Evolutionary conservation across 2,329 filamentous ascomycete species (phyloP), one percentile per base, ranked within the genome.

Genomic region (Xylaria sp.): DNA sequence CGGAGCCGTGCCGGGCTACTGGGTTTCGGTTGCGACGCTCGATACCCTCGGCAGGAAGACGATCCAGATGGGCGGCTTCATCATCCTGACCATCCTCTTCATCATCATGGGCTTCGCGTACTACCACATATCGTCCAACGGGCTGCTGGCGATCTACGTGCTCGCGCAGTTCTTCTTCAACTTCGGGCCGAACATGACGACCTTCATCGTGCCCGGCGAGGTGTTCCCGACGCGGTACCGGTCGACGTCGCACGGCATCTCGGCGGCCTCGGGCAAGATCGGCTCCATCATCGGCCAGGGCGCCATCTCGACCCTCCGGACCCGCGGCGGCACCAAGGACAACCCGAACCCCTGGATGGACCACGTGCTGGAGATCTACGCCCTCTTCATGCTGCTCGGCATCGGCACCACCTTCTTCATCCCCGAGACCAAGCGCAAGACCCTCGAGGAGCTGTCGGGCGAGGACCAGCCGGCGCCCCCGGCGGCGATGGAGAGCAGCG

Each of bases 1-100:
- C 3, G 90, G 89, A 52, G 87, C 90, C 44, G 89, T 92, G 13
- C 90, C 90, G 0, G 90, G 90, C 13, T 92, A 92, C 77, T 92
- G 89, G 89, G 82, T 91, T 16, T 90, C 88, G 0, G 89, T 92
- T 5, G 85, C 85, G 1, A 85, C 83, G 1, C 83, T 91, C 52
- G 89, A 93, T 72, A 89, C 81, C 1, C 65, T 92, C 13, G 90
- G 89, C 49, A 87, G 90, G 66, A 92, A 91, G 76, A 83, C 88
- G 1, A 91, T 93, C 52, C 90, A 90, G 73, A 73, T 89, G 50
- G 79, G 77, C 56, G 85, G 84, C 21, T 88, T 87, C 69, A 69
- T 74, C 46, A 79, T 87, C 51, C 72, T 88, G 7, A 86, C 84
- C 7, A 73, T 84, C 40, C 75, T 88, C 18, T 71, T 66, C 71